Percentiles rank a stretch among this genome's conserved stretches.
These are phyloP conservation scores for Colletotrichum eleusines DNA, from an alignment of 2,329 filamentous ascomycete species.

Conservation along the genomic window DNA sequence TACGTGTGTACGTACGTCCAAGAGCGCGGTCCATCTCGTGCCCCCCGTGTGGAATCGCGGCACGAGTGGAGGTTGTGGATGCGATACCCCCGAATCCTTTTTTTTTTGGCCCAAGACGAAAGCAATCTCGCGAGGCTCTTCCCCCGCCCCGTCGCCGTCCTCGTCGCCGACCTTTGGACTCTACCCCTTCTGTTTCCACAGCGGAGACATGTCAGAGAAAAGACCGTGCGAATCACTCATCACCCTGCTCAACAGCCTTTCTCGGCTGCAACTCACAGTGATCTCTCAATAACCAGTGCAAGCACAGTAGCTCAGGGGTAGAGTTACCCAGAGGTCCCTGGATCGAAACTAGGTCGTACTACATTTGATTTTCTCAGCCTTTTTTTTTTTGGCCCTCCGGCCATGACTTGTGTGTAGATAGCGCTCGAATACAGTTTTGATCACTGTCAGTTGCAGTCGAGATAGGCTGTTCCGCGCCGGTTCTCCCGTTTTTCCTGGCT, in stretches of 20 bases:
- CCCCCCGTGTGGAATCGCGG: background rate
- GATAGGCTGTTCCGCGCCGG: no score
- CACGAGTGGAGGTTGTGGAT: constrained; percentile 14
- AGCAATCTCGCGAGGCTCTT: constrained; percentile 22
- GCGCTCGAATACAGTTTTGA: background rate
- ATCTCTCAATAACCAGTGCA: fast-evolving
- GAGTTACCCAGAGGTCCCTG: constrained; percentile 42
- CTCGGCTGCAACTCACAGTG: fast-evolving
- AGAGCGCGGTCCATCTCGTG: background rate
- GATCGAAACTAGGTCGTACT: constrained; percentile 42
- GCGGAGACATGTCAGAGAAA: constrained; percentile 8
- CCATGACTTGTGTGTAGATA: background rate
- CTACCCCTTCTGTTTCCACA: constrained; percentile 5
- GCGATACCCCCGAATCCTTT: constrained; percentile 23
- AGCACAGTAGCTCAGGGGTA: constrained; percentile 41
- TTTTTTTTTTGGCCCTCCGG: background rate
- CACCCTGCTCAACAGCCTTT: constrained; percentile 4
- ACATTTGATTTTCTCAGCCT: background rate
- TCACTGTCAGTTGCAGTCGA: no score
- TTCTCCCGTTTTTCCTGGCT: no score
- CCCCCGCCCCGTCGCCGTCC: constrained; percentile 8
- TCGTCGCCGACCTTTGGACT: constrained; percentile 34
- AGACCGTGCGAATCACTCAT: constrained; percentile 10
- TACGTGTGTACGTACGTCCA: background rate
- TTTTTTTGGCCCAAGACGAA: constrained; percentile 6